Percentiles rank a stretch among this genome's conserved stretches.
phyloP scores from a whole-genome alignment of 768 basidiomycete genomes.

The Podaxis rugospora region DNA sequence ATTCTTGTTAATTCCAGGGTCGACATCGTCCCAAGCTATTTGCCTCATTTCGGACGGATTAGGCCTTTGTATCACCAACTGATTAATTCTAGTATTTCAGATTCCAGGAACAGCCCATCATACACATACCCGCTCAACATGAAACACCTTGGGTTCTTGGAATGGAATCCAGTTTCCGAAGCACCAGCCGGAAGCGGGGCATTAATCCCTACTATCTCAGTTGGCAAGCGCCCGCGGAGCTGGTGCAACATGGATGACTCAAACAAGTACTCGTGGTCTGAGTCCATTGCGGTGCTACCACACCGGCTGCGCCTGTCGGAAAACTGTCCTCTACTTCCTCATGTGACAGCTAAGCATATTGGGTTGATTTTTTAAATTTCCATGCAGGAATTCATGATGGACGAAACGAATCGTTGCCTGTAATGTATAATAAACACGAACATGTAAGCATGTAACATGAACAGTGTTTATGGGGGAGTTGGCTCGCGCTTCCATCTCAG shows the following conservation, averaged over 20 bases:
- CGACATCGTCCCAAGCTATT: not conserved
- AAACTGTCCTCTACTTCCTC: too few species aligned
- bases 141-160: slow-evolving; percentile 10
- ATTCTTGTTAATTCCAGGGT: slow-evolving; percentile 5
- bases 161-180: slow-evolving; percentile 1
- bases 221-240: not conserved
- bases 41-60: not conserved
- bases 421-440: not conserved
- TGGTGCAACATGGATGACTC: not conserved
- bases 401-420: not conserved
- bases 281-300: too few species aligned
- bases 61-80: not conserved
- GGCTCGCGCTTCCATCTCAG: slow-evolving; percentile 50
- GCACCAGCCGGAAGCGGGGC: not conserved
- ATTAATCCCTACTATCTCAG: not conserved
- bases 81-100: not conserved
- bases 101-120: slow-evolving; percentile 6
- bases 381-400: too few species aligned
- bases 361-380: too few species aligned
- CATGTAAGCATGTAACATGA: not conserved
- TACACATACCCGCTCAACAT: not conserved
- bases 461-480: not conserved
- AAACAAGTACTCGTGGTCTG: not conserved
- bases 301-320: too few species aligned
- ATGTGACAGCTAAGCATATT: too few species aligned